These are phyloP conservation scores for Fusarium paranaense DNA, from an alignment of 2,329 filamentous ascomycete species.

Conservation along the genomic window DNA sequence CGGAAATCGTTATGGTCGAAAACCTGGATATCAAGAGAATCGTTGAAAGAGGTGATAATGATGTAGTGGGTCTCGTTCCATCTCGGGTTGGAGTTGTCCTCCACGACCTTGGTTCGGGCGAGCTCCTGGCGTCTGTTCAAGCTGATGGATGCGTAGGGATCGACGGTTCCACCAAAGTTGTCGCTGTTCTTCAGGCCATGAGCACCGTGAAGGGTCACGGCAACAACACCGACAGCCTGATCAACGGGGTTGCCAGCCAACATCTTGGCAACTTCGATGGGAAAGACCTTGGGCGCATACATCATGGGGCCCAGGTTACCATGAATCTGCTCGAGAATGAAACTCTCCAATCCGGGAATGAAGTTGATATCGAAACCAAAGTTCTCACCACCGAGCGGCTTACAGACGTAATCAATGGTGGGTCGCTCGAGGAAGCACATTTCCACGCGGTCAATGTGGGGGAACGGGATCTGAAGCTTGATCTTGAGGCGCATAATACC, in stretches of 20 bases:
- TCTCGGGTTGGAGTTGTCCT: constrained; percentile 85
- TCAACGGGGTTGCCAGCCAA: constrained; percentile 93
- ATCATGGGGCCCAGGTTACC: constrained; percentile 95
- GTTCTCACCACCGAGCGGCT: constrained; percentile 93
- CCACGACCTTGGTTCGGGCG: constrained; percentile 88
- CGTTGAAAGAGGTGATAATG: constrained; percentile 90
- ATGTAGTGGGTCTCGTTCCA: constrained; percentile 99
- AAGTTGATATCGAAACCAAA: constrained; percentile 99
- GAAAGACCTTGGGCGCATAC: constrained; percentile 98
- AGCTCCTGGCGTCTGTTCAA: constrained; percentile 86
- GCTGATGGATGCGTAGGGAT: constrained; percentile 88
- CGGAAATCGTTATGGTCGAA: constrained; percentile 96
- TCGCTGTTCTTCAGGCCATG: constrained; percentile 95
- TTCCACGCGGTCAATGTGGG: constrained; percentile 93
- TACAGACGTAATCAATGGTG: constrained; percentile 96
- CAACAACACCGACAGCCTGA: constrained; percentile 93
- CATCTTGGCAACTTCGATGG: constrained; percentile 98
- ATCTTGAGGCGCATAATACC: constrained; percentile 97
- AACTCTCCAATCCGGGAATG: constrained; percentile 91
- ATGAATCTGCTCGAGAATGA: constrained; percentile 97
- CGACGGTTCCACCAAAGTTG: constrained; percentile 90
- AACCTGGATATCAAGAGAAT: constrained; percentile 84
- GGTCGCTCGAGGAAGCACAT: constrained; percentile 94
- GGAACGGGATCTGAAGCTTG: constrained; percentile 95
- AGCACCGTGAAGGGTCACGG: constrained; percentile 90